Conservation (phyloP, 78 protist genomes). For the Anaeramoeba ignava region DNA sequence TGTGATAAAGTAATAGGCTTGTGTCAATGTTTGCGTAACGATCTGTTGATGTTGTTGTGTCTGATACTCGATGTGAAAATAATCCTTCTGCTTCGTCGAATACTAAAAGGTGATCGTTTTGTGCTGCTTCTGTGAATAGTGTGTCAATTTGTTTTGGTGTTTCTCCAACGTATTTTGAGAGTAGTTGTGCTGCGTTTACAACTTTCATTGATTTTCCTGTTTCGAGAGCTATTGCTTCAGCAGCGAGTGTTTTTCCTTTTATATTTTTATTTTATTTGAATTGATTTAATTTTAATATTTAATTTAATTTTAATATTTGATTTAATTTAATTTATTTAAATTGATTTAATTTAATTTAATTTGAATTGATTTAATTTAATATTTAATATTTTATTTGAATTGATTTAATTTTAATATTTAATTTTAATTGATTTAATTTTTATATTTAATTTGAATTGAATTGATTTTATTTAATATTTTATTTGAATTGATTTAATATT, state of each 20-base stretch:
- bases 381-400: no score
- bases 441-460: no score
- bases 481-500: no score
- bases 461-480: no score
- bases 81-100: slow-evolving; percentile 36
- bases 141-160: slow-evolving; percentile 22
- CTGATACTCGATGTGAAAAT: slow-evolving; percentile 8
- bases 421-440: no score
- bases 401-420: no score
- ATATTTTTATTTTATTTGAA: no score
- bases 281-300: no score
- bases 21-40: slow-evolving; percentile 14
- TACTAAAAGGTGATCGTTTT: slow-evolving; percentile 30
- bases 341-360: no score
- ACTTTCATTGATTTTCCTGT: slow-evolving; percentile 26
- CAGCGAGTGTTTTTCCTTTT: slow-evolving; percentile 41
- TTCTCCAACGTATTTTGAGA: slow-evolving; percentile 25
- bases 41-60: background rate
- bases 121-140: slow-evolving; percentile 27
- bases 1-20: slow-evolving; percentile 27
- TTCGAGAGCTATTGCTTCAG: slow-evolving; percentile 41
- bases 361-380: no score
- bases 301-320: no score
- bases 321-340: no score
- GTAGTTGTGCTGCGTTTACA: slow-evolving; percentile 19